A percentile compares a stretch with the other conserved stretches of the same genome.
Evolutionary conservation across 495 filamentous ascomycete genomes (phyloP).

Genomic region (Podospora bellae-mahoneyi): DNA sequence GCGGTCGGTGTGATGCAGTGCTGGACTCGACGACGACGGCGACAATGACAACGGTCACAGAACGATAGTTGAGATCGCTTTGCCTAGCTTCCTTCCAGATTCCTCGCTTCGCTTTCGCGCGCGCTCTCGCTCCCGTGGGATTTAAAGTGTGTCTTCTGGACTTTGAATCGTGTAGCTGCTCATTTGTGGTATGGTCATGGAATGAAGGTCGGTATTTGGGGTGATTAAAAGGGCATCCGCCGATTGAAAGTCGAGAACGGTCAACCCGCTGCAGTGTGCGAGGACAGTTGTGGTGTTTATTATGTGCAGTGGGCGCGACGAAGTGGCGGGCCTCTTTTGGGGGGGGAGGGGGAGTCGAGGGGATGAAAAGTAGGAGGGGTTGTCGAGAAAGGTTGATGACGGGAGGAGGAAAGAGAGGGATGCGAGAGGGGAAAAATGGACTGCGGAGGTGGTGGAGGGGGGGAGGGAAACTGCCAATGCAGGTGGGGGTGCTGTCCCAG

Average conservation of each 20-base stretch:
- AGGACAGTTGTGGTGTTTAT: conserved; percentile 22
- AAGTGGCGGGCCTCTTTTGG: no score
- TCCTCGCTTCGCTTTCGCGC: conserved; percentile 41
- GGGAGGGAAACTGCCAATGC: conserved; percentile 22
- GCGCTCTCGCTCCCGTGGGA: conserved; percentile 53
- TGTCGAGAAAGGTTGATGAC: conserved; percentile 28
- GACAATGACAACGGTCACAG: conserved; percentile 41
- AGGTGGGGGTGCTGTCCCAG: conserved; percentile 27
- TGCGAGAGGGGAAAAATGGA: conserved; percentile 35
- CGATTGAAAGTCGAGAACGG: conserved; percentile 21
- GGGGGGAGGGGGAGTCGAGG: conserved; percentile 10
- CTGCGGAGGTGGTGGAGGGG: conserved; percentile 26
- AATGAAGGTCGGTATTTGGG: conserved; percentile 25
- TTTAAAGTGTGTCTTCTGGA: conserved; percentile 60
- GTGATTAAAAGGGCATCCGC: conserved; percentile 26
- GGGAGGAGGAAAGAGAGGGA: conserved; percentile 29
- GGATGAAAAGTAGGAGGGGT: conserved; percentile 32
- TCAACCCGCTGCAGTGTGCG: conserved; percentile 30
- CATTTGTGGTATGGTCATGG: conserved; percentile 60
- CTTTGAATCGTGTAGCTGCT: conserved; percentile 47
- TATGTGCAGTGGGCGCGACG: not conserved
- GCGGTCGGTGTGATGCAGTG: conserved; percentile 8
- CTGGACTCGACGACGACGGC: conserved; percentile 21
- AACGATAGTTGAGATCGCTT: conserved; percentile 50
- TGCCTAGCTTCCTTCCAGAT: conserved; percentile 29